These are phyloP conservation scores for Chlamydomonas schloesseri DNA, from an alignment of 139 green algal genomes.

Conservation along the genomic window DNA sequence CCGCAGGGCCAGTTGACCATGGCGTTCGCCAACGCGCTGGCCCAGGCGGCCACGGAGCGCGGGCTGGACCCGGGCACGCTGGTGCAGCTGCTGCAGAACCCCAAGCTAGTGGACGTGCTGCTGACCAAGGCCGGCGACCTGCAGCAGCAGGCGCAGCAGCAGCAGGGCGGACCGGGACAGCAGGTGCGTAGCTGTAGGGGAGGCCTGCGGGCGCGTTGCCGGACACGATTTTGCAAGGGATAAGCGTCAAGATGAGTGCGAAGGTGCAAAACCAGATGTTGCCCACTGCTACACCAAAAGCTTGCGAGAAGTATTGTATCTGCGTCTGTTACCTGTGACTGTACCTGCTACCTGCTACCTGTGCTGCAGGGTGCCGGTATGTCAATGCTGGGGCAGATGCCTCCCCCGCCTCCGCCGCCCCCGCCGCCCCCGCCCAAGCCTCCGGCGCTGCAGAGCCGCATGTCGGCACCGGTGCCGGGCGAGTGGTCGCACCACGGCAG, in stretches of 20 bases:
- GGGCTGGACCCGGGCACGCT: conserved; percentile 18
- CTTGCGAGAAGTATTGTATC: too few species aligned
- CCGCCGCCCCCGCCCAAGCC: conserved; percentile 19
- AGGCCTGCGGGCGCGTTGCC: too few species aligned
- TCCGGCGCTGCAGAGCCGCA: conserved; percentile 13
- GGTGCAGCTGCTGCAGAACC: conserved; percentile 37
- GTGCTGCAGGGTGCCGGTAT: background rate
- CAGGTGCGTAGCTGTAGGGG: background rate
- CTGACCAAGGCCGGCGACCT: conserved; percentile 34
- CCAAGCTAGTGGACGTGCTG: conserved; percentile 40
- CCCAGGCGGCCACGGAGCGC: conserved; percentile 16
- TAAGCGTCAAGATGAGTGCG: too few species aligned
- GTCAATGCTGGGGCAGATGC: background rate
- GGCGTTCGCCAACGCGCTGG: conserved; percentile 30
- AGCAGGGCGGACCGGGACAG: background rate
- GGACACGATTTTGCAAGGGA: too few species aligned
- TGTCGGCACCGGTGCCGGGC: conserved; percentile 12
- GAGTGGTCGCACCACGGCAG: conserved; percentile 13
- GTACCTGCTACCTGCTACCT: too few species aligned
- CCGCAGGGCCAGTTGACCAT: conserved; percentile 29
- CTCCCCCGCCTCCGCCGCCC: background rate
- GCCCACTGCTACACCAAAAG: too few species aligned
- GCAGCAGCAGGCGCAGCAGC: conserved; percentile 25
- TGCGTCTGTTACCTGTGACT: too few species aligned
- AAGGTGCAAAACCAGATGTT: too few species aligned